phyloP scores from a whole-genome alignment of 169 alveolate species.

The Neospora caninum region DNA sequence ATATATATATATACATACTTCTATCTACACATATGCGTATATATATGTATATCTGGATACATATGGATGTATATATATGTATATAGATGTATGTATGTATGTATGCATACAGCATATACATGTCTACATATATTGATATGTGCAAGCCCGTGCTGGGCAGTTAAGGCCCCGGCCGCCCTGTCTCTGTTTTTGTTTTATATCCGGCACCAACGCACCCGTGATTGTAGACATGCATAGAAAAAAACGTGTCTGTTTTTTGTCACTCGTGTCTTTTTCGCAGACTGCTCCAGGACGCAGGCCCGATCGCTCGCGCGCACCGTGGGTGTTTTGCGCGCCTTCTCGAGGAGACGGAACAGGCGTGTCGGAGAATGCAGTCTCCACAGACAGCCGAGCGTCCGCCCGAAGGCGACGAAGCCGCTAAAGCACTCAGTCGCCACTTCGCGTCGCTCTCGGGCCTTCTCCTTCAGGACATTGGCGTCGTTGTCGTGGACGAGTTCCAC shows the following conservation, averaged over 20 bases:
- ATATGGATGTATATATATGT: not conserved
- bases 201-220: no score
- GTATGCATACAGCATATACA: not conserved
- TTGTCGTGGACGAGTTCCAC: slow-evolving; percentile 84
- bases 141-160: no score
- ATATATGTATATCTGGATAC: not conserved
- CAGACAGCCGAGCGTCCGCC: not conserved
- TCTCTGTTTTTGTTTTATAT: no score
- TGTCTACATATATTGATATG: no score
- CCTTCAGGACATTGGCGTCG: slow-evolving; percentile 36
- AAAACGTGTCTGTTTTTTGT: no score
- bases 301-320: not conserved
- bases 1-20: not conserved
- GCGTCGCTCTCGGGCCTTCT: not conserved
- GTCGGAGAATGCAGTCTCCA: no score
- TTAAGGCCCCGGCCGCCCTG: no score
- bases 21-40: not conserved
- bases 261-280: not conserved
- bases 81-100: not conserved
- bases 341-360: no score
- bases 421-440: not conserved
- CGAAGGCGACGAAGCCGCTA: not conserved
- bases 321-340: no score
- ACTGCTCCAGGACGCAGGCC: not conserved
- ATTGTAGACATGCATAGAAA: no score